Conservation (phyloP, 2,329 filamentous ascomycete species). For the Colletotrichum incanum region DNA sequence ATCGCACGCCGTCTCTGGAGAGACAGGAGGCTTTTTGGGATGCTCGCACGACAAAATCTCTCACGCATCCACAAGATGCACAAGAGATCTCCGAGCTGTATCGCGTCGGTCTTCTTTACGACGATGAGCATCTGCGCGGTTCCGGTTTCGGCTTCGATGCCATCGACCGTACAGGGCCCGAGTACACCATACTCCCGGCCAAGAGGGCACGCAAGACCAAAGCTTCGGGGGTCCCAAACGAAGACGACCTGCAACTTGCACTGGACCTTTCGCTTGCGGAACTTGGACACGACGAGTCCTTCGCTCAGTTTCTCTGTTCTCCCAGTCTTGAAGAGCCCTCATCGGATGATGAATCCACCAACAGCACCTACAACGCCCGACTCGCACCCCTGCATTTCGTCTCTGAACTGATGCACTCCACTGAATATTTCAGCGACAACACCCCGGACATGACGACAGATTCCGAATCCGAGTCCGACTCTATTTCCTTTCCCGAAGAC, state of each 20-base stretch:
- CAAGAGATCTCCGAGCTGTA: slow-evolving; percentile 60
- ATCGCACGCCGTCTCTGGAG: slow-evolving; percentile 56
- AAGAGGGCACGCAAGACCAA: slow-evolving; percentile 51
- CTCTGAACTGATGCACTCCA: slow-evolving; percentile 56
- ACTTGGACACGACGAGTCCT: slow-evolving; percentile 57
- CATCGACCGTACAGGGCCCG: slow-evolving; percentile 56
- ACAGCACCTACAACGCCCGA: slow-evolving; percentile 39
- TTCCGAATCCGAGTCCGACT: slow-evolving; percentile 44
- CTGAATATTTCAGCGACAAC: slow-evolving; percentile 53
- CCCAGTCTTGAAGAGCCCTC: slow-evolving; percentile 42
- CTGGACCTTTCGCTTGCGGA: slow-evolving; percentile 62
- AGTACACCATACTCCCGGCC: slow-evolving; percentile 56
- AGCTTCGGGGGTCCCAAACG: slow-evolving; percentile 45
- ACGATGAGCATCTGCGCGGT: slow-evolving; percentile 56
- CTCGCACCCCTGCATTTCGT: slow-evolving; percentile 55
- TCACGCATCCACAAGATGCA: slow-evolving; percentile 50
- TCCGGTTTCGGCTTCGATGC: slow-evolving; percentile 57
- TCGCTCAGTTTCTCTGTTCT: slow-evolving; percentile 55
- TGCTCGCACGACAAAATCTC: slow-evolving; percentile 53
- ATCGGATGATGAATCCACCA: slow-evolving; percentile 45
- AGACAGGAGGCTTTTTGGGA: slow-evolving; percentile 65
- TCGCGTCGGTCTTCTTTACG: slow-evolving; percentile 62
- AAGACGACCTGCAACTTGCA: slow-evolving; percentile 49
- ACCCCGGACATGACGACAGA: slow-evolving; percentile 53
- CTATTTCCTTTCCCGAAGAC: slow-evolving; percentile 48